These are phyloP conservation scores for Rhynchosporium secalis DNA, from an alignment of 2,329 filamentous ascomycete species.

Conservation along the genomic window DNA sequence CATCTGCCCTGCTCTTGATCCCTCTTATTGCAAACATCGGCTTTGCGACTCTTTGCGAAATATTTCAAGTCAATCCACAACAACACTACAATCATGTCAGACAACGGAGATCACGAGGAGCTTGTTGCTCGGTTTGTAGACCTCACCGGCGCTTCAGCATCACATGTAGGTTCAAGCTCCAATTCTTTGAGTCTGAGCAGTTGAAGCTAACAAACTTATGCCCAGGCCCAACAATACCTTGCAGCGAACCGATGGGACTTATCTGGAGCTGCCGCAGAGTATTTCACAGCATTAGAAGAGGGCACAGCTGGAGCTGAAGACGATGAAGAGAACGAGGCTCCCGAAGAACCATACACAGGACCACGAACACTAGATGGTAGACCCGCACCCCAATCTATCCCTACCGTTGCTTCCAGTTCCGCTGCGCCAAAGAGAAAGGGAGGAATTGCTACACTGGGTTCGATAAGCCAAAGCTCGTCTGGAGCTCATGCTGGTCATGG, in stretches of 20 bases:
- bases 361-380: conserved; percentile 64
- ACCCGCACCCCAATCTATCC: conserved; percentile 49
- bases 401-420: conserved; percentile 33
- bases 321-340: conserved; percentile 41
- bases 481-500: conserved; percentile 43
- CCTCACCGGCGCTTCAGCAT: conserved; percentile 53
- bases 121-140: conserved; percentile 54
- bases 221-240: conserved; percentile 62
- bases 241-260: conserved; percentile 66
- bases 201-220: conserved; percentile 14
- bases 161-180: conserved; percentile 45
- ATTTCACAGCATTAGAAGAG: conserved; percentile 59
- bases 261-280: conserved; percentile 60
- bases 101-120: conserved; percentile 45
- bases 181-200: neutral
- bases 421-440: conserved; percentile 35
- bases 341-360: conserved; percentile 54
- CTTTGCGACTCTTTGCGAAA: neutral
- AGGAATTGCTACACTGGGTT: conserved; percentile 62
- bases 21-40: neutral
- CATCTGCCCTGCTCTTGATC: neutral
- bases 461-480: conserved; percentile 42
- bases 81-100: conserved; percentile 39
- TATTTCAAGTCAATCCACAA: conserved; percentile 26
- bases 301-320: conserved; percentile 43